A percentile compares a stretch with the other conserved stretches of the same genome.
Conservation (phyloP, 2,329 filamentous ascomycete genomes). For the Trichoderma aggressivum region DNA sequence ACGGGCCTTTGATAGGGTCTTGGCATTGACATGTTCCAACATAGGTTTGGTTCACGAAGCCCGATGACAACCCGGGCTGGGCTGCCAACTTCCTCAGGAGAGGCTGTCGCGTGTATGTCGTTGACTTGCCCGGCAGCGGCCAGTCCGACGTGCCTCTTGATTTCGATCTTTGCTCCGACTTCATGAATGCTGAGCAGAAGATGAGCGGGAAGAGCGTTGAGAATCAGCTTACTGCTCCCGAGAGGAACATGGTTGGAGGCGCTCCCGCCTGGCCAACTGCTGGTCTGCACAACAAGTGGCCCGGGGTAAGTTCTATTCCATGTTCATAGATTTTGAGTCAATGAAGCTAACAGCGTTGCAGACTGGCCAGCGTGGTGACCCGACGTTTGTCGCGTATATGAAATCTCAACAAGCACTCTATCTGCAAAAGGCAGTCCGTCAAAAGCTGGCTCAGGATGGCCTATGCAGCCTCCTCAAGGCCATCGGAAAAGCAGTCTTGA, state of each 20-base stretch:
- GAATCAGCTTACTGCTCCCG: conserved; percentile 33
- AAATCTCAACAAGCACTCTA: conserved; percentile 39
- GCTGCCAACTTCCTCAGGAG: conserved; percentile 40
- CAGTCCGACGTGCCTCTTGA: conserved; percentile 31
- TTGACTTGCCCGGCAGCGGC: conserved; percentile 41
- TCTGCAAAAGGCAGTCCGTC: conserved; percentile 29
- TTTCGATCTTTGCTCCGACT: conserved; percentile 14
- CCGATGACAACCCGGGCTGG: conserved; percentile 46
- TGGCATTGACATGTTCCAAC: neutral
- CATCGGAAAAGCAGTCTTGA: conserved; percentile 41
- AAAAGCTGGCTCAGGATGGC: conserved; percentile 33
- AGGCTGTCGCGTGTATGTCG: conserved; percentile 43
- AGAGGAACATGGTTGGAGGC: neutral
- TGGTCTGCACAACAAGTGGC: conserved; percentile 37
- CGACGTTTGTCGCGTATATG: conserved; percentile 48
- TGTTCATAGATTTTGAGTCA: neutral
- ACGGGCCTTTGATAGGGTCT: neutral
- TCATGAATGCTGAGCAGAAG: neutral
- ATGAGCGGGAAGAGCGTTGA: conserved; percentile 25
- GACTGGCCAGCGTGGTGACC: conserved; percentile 41
- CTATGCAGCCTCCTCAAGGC: conserved; percentile 41
- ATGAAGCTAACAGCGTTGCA: conserved; percentile 20
- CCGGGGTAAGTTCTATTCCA: conserved; percentile 29
- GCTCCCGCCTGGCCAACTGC: conserved; percentile 27
- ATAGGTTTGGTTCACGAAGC: conserved; percentile 44